Conservation (phyloP, 176 grass and related monocot species). For the Ampelocalamus luodianensis region DNA sequence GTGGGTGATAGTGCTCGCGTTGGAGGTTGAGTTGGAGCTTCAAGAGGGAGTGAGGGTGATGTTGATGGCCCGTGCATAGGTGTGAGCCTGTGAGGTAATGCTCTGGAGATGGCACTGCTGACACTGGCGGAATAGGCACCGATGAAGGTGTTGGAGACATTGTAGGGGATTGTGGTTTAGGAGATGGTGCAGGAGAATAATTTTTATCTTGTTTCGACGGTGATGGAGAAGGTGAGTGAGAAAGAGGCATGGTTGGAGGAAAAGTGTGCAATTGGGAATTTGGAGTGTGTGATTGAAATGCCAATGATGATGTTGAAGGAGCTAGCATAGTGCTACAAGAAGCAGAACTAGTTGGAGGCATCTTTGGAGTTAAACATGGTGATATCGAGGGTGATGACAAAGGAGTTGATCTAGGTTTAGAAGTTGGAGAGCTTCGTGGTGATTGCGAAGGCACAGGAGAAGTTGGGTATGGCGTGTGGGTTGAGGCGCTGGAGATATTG, state of each 20-base stretch:
- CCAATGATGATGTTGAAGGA: neutral
- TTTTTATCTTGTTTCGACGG: neutral
- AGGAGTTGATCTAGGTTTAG: neutral
- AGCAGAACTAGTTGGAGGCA: neutral
- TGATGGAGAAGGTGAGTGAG: neutral
- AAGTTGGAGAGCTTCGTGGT: neutral
- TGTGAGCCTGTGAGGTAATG: neutral
- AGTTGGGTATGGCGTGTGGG: neutral
- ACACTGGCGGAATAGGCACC: neutral
- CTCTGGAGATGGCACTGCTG: neutral
- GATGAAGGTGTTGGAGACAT: neutral
- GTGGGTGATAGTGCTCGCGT: neutral
- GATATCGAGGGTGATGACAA: neutral
- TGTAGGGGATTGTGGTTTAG: neutral
- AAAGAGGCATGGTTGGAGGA: neutral
- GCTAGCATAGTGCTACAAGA: neutral
- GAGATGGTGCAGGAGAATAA: neutral
- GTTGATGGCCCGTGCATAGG: neutral
- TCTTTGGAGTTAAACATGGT: neutral
- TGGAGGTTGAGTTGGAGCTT: neutral
- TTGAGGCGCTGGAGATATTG: neutral
- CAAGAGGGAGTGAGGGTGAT: neutral
- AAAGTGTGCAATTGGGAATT: neutral
- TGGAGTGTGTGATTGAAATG: neutral
- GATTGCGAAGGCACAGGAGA: neutral